These are phyloP conservation scores for Coprinopsis cinerea DNA, from an alignment of 768 basidiomycete species.

Conservation along the genomic window DNA sequence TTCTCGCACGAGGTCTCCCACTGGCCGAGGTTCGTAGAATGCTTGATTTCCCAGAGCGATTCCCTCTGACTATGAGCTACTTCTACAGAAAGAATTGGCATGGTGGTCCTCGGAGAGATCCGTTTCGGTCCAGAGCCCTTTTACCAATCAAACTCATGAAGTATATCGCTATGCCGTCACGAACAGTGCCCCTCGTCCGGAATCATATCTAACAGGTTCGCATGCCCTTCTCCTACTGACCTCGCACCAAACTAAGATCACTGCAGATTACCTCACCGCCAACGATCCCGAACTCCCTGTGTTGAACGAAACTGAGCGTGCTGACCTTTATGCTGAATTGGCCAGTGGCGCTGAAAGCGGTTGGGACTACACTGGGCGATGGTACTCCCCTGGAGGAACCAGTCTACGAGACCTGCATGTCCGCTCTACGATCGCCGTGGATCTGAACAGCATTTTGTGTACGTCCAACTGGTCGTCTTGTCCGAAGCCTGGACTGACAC, in stretches of 20 bases:
- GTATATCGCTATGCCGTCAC: slow-evolving; percentile 73
- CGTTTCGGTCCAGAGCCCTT: slow-evolving; percentile 60
- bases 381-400: slow-evolving; percentile 36
- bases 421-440: slow-evolving; percentile 61
- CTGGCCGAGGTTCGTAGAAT: slow-evolving; percentile 60
- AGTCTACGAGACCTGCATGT: slow-evolving; percentile 69
- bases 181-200: slow-evolving; percentile 85
- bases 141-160: slow-evolving; percentile 56
- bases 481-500: not conserved
- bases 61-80: not conserved
- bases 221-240: too few species aligned
- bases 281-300: slow-evolving; percentile 56
- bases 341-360: slow-evolving; percentile 81
- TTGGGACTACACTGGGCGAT: slow-evolving; percentile 53
- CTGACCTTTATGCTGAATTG: slow-evolving; percentile 77
- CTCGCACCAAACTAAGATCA: slow-evolving; percentile 8
- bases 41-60: not conserved
- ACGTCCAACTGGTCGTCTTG: slow-evolving; percentile 9
- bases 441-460: slow-evolving; percentile 85
- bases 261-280: slow-evolving; percentile 71
- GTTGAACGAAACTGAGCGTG: slow-evolving; percentile 54
- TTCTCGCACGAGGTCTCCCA: slow-evolving; percentile 77
- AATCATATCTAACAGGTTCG: slow-evolving; percentile 65
- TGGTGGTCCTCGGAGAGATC: slow-evolving; percentile 84
- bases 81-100: slow-evolving; percentile 58